phyloP scores from a whole-genome alignment of 176 grass and related monocot species.

The Avena eriantha region DNA sequence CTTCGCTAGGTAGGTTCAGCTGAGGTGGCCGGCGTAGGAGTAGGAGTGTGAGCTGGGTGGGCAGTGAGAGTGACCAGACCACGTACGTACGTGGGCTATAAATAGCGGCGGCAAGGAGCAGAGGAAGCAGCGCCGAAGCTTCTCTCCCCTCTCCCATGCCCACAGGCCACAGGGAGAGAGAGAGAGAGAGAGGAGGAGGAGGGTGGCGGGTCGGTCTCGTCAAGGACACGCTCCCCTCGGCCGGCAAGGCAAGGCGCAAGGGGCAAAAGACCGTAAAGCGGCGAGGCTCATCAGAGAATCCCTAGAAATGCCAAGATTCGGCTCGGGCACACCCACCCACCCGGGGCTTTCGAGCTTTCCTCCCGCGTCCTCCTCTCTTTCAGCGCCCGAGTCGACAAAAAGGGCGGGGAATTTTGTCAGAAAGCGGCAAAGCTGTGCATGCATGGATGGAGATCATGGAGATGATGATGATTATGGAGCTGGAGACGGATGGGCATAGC shows the following conservation, averaged over 20 bases:
- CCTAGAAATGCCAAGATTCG: slow-evolving; percentile 88
- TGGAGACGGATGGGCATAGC: slow-evolving; percentile 36
- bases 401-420: slow-evolving; percentile 69
- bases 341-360: slow-evolving; percentile 22
- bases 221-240: slow-evolving; percentile 58
- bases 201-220: slow-evolving; percentile 55
- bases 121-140: slow-evolving; percentile 81
- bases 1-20: slow-evolving; percentile 26
- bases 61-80: slow-evolving; percentile 7
- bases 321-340: slow-evolving; percentile 49
- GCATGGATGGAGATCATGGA: slow-evolving; percentile 31
- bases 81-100: slow-evolving; percentile 46
- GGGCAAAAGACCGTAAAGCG: slow-evolving; percentile 49
- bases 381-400: slow-evolving; percentile 54
- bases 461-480: neutral
- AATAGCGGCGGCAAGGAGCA: slow-evolving; percentile 52
- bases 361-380: slow-evolving; percentile 47
- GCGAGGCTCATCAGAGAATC: slow-evolving; percentile 43
- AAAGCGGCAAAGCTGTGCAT: slow-evolving; percentile 57
- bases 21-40: slow-evolving; percentile 1
- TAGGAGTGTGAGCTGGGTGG: slow-evolving; percentile 21
- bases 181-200: neutral
- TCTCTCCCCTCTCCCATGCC: slow-evolving; percentile 37
- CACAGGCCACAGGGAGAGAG: slow-evolving; percentile 2
- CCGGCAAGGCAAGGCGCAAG: neutral